phyloP scores from a whole-genome alignment of 2,329 filamentous ascomycete genomes.

The Colletotrichum truncatum region DNA sequence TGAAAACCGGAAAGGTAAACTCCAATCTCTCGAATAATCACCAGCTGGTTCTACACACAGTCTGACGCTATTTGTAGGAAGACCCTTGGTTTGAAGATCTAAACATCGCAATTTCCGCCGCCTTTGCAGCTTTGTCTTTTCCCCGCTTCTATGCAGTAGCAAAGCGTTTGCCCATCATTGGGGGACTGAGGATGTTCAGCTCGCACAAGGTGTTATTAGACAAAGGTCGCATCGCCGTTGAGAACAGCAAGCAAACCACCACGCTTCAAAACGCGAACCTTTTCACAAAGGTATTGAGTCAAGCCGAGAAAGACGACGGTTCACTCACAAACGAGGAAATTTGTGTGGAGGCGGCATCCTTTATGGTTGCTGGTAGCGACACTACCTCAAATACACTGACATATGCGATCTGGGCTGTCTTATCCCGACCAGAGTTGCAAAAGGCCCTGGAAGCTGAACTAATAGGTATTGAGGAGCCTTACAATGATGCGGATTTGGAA shows the following conservation, averaged over 20 bases:
- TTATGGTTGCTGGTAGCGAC: slow-evolving; percentile 61
- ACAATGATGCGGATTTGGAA: slow-evolving; percentile 43
- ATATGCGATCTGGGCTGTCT: slow-evolving; percentile 53
- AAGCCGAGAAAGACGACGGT: not conserved
- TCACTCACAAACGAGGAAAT: slow-evolving; percentile 41
- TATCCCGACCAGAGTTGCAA: slow-evolving; percentile 39
- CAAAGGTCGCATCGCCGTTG: not conserved
- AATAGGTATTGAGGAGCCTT: slow-evolving; percentile 29
- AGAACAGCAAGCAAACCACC: not conserved
- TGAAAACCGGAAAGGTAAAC: slow-evolving; percentile 58
- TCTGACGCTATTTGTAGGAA: not conserved
- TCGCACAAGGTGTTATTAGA: not conserved
- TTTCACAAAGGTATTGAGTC: not conserved
- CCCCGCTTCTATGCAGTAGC: not conserved
- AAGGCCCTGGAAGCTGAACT: slow-evolving; percentile 46
- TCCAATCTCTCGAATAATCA: not conserved
- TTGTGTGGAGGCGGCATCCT: slow-evolving; percentile 48
- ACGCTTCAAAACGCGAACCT: not conserved
- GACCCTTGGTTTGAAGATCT: slow-evolving; percentile 1
- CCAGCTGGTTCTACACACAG: not conserved
- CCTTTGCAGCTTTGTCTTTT: not conserved
- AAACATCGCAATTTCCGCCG: not conserved
- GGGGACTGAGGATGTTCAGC: not conserved
- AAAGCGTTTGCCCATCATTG: not conserved
- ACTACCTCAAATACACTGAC: slow-evolving; percentile 61